These are phyloP conservation scores for Phytophthora fragariae DNA, from an alignment of 352 stramenopile genomes.

Conservation along the genomic window DNA sequence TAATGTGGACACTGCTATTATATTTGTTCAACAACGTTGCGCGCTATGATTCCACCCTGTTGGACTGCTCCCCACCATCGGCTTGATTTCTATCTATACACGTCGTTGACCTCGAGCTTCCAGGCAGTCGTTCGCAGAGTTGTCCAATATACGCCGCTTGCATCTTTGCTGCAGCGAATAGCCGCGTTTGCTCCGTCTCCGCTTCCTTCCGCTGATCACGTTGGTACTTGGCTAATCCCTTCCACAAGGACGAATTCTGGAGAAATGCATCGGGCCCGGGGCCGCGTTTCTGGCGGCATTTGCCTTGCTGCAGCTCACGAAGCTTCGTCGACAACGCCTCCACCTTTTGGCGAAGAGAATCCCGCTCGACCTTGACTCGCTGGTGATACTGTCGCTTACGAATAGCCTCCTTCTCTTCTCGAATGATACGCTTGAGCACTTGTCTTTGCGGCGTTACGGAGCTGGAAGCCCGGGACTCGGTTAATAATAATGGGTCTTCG, in stretches of 20 bases:
- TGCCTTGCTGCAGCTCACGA: not conserved
- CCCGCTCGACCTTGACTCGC: constrained; percentile 16
- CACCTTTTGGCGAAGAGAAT: constrained; percentile 10
- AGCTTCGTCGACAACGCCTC: not conserved
- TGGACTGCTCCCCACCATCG: no score
- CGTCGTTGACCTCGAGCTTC: not conserved
- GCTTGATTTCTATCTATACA: not conserved
- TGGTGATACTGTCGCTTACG: constrained; percentile 29
- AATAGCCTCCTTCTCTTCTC: constrained; percentile 21
- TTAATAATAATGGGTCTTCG: not conserved
- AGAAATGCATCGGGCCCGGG: not conserved
- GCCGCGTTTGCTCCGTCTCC: not conserved
- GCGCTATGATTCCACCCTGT: not conserved
- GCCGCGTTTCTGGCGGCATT: not conserved
- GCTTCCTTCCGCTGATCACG: not conserved
- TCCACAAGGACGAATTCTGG: not conserved
- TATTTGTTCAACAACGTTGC: not conserved
- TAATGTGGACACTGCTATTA: not conserved
- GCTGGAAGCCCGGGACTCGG: not conserved
- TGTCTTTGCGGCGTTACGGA: not conserved
- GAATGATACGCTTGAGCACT: not conserved
- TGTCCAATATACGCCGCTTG: not conserved
- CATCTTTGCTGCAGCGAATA: not conserved
- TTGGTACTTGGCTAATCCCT: not conserved
- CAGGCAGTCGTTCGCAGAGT: not conserved